Conservation (phyloP, 1,284 basidiomycete genomes). For the Mycosarcoma mackinlayi region DNA sequence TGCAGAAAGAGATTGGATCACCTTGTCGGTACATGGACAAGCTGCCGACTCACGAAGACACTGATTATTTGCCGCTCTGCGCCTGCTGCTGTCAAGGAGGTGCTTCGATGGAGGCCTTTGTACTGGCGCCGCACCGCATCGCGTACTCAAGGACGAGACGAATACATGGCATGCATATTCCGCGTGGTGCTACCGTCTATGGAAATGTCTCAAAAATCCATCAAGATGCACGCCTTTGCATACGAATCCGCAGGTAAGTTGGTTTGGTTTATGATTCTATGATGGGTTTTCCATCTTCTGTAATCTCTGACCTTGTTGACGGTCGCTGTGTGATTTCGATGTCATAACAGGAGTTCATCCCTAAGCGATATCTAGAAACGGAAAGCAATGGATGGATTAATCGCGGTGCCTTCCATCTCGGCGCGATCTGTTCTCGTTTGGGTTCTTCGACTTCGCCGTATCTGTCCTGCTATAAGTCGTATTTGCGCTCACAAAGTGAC, state of each 20-base stretch:
- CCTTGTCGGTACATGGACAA: too few species aligned
- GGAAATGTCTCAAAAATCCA: neutral
- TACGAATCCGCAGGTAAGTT: neutral
- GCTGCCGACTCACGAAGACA: too few species aligned
- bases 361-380: too few species aligned
- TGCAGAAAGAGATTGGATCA: too few species aligned
- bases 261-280: too few species aligned
- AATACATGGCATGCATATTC: neutral
- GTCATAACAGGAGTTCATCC: too few species aligned
- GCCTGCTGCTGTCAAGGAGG: neutral
- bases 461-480: neutral
- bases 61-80: neutral
- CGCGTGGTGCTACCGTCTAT: neutral
- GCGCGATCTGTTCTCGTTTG: too few species aligned
- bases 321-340: too few species aligned
- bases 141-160: neutral
- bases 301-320: too few species aligned
- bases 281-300: neutral
- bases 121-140: conserved; percentile 1
- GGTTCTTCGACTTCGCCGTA: too few species aligned
- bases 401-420: too few species aligned
- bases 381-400: too few species aligned
- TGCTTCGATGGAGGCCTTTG: neutral
- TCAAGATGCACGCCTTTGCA: neutral
- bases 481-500: neutral